Conservation (phyloP, 1,284 basidiomycete species). For the Malassezia restricta region DNA sequence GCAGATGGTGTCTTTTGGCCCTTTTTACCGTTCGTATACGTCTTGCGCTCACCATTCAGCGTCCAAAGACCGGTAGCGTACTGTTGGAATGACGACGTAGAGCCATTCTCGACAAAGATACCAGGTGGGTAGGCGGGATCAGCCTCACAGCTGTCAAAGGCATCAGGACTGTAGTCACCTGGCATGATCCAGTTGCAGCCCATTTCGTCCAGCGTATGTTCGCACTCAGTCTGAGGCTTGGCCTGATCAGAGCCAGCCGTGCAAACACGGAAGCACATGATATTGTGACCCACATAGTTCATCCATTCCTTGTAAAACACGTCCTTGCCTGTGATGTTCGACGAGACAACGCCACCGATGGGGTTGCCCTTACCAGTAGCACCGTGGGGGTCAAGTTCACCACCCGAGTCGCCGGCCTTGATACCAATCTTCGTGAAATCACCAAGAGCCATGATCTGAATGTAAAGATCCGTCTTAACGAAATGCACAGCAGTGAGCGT, state of each 20-base stretch:
- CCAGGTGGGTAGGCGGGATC: slow-evolving; percentile 45
- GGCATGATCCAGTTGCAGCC: slow-evolving; percentile 48
- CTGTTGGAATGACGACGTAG: slow-evolving; percentile 40
- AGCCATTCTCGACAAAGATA: slow-evolving; percentile 29
- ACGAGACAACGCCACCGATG: slow-evolving; percentile 51
- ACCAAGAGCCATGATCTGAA: slow-evolving; percentile 49
- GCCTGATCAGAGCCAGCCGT: slow-evolving; percentile 34
- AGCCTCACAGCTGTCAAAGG: slow-evolving; percentile 43
- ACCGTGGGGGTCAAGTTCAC: slow-evolving; percentile 46
- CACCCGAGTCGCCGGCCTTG: slow-evolving; percentile 31
- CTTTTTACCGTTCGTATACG: slow-evolving; percentile 39
- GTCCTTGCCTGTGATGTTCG: slow-evolving; percentile 49
- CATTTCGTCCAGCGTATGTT: slow-evolving; percentile 43
- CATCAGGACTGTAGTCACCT: slow-evolving; percentile 33
- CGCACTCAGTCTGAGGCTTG: slow-evolving; percentile 33
- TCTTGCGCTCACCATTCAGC: slow-evolving; percentile 19
- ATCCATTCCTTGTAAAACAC: slow-evolving; percentile 52
- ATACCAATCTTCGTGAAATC: slow-evolving; percentile 45
- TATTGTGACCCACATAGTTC: slow-evolving; percentile 40
- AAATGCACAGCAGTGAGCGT: slow-evolving; percentile 42
- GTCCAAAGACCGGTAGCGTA: slow-evolving; percentile 32
- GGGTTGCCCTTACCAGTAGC: slow-evolving; percentile 49
- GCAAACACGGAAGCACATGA: slow-evolving; percentile 45
- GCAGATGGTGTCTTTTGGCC: slow-evolving; percentile 31
- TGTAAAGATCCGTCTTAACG: slow-evolving; percentile 45